Percentiles rank a stretch among this genome's conserved stretches.
Evolutionary conservation across 164 flowering plant genomes (phyloP).

Genomic region (Nymphaea colorata): DNA sequence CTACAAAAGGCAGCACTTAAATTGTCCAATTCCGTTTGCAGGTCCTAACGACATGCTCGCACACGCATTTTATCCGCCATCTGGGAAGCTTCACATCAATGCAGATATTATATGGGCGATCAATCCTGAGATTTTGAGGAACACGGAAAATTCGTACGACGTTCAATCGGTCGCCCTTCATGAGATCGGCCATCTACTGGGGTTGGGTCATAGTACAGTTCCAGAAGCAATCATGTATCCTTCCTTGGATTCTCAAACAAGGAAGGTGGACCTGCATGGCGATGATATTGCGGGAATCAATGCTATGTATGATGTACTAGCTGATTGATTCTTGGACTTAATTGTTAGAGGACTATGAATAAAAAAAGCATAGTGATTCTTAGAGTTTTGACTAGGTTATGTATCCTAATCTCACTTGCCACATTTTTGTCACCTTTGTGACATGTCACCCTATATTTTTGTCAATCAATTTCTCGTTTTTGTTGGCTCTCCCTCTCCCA

Average conservation of each 20-base stretch:
- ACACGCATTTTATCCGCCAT: constrained; percentile 71
- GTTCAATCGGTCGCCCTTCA: constrained; percentile 84
- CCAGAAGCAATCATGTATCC: constrained; percentile 74
- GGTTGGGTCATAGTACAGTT: constrained; percentile 57
- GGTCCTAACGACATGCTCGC: constrained; percentile 61
- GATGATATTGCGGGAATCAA: constrained; percentile 65
- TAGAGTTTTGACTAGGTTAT: no score
- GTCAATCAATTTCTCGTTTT: no score
- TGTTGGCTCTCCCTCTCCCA: no score
- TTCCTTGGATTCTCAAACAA: constrained; percentile 30
- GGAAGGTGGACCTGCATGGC: constrained; percentile 32
- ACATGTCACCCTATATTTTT: no score
- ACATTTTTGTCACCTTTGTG: no score
- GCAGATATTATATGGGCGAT: constrained; percentile 58
- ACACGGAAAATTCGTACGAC: constrained; percentile 31
- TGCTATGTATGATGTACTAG: constrained; percentile 23
- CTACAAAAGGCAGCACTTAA: not conserved
- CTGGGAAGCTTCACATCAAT: constrained; percentile 53
- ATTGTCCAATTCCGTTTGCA: constrained; percentile 38
- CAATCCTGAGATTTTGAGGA: not conserved
- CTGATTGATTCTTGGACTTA: no score
- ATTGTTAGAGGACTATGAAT: no score
- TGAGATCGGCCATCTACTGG: constrained; percentile 83
- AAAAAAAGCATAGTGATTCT: no score
- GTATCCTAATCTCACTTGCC: no score